Conservation (phyloP, 1,139 yeast species). For the Saccharomyces hybrid region DNA sequence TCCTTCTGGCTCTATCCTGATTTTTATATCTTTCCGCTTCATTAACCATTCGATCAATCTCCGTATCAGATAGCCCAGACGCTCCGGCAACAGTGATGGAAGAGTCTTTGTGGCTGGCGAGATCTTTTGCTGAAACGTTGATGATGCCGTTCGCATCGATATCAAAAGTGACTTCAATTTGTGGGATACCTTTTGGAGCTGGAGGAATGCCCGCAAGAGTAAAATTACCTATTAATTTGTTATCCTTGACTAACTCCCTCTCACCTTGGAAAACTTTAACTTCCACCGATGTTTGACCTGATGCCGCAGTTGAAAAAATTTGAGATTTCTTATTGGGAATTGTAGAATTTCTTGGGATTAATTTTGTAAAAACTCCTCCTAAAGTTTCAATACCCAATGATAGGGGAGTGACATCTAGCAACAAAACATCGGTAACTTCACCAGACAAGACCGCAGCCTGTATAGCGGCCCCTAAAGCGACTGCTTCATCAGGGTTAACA, state of each 20-base stretch:
- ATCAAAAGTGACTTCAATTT: conserved; percentile 95
- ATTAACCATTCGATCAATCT: conserved; percentile 96
- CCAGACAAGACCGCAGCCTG: conserved; percentile 99
- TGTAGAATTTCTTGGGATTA: conserved; percentile 96
- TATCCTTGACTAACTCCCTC: conserved; percentile 97
- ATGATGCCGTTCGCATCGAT: conserved; percentile 98
- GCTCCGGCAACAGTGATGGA: conserved; percentile 98
- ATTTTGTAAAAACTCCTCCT: conserved; percentile 98
- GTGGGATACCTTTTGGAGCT: conserved; percentile 99
- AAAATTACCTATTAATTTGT: conserved; percentile 97
- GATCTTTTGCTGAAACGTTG: conserved; percentile 97
- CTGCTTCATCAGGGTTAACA: conserved; percentile 99
- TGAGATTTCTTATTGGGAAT: conserved; percentile 97
- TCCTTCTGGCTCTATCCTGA: conserved; percentile 91
- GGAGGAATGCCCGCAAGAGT: conserved; percentile 95
- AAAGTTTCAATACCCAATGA: conserved; percentile 97
- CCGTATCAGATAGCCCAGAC: conserved; percentile 92
- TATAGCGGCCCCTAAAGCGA: conserved; percentile 99
- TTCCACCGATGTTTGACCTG: conserved; percentile 98
- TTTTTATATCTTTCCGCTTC: conserved; percentile 98
- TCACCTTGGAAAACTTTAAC: conserved; percentile 99
- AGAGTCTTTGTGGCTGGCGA: conserved; percentile 97
- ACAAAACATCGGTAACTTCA: conserved; percentile 91
- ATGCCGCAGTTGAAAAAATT: conserved; percentile 96
- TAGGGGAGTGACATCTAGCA: conserved; percentile 95